phyloP scores from a whole-genome alignment of 208 protist species.

The Wallacemonas sp. region DNA sequence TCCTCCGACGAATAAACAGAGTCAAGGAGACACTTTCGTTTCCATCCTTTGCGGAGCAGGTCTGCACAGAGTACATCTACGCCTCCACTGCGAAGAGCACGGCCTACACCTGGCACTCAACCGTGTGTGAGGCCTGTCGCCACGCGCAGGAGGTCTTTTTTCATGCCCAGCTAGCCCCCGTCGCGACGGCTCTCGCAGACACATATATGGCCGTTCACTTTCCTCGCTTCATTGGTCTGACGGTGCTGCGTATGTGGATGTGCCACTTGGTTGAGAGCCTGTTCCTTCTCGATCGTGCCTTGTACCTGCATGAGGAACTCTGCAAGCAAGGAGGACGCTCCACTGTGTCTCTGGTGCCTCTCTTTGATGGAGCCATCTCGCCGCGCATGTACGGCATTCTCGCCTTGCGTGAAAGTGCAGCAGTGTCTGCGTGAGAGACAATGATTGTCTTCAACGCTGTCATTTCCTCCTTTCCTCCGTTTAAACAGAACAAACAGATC shows the following conservation, averaged over 20 bases:
- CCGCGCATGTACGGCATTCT: conserved; percentile 86
- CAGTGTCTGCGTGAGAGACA: neutral
- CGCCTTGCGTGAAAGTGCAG: conserved; percentile 38
- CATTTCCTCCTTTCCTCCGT: too few relatives aligned
- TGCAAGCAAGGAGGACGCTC: conserved; percentile 25
- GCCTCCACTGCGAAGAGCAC: conserved; percentile 26
- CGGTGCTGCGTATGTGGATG: conserved; percentile 90
- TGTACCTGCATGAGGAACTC: conserved; percentile 72
- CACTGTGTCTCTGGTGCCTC: conserved; percentile 77
- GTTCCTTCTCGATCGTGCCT: conserved; percentile 71
- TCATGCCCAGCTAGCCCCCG: neutral
- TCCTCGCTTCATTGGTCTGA: conserved; percentile 70
- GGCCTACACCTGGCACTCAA: conserved; percentile 36
- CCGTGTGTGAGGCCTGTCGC: conserved; percentile 51
- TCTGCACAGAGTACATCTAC: conserved; percentile 64
- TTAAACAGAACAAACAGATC: too few relatives aligned
- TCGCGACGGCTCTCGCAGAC: conserved; percentile 26
- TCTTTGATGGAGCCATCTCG: conserved; percentile 83
- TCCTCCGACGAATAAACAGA: conserved; percentile 66
- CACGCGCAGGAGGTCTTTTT: conserved; percentile 40
- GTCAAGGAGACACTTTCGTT: conserved; percentile 69
- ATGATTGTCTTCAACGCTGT: too few relatives aligned
- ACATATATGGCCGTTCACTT: conserved; percentile 52
- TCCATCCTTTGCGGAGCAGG: conserved; percentile 33
- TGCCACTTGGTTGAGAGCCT: conserved; percentile 82